Evolutionary conservation across 148 eudicot species (phyloP), one percentile per base, ranked within the genome.

Genomic region (Polygonum aviculare): DNA sequence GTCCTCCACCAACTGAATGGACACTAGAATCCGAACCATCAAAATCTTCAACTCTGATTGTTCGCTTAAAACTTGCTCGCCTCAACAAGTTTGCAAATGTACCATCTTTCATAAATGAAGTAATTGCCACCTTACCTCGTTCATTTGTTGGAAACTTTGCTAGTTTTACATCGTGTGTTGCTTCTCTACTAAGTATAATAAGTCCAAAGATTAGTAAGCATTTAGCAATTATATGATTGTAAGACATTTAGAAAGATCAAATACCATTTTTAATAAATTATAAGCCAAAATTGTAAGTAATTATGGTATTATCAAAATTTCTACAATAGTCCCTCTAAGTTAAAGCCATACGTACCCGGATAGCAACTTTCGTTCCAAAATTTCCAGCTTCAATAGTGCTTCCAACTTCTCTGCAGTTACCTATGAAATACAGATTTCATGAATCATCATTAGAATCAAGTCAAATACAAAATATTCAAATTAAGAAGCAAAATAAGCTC

Each of bases 321-420:
- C 47, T 44, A 6, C 7, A 44, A 7, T 44, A 44, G 9, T 50
- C 54, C 51, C 15, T 12, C 15, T 10, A 48, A 48, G 15, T 48
- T 48, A 2, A 57, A 57, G 31, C 11, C 45, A 69, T 69, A 26
- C 31, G 31, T 26, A 69, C 72, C 72, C 45, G 35, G 40, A 33
- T 69, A 69, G 18, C 9, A 69, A 69, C 14, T 69, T 16, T 21
- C 40, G 72, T 39, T 69, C 72, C 72, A 69, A 36, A 31, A 35
- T 33, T 39, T 69, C 72, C 26, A 33, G 72, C 72, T 69, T 69
- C 72, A 69, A 11, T 12, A 69, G 72, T 5, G 72, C 72, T n/a
- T 33, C 15, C 12, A 69, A 16, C 45, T 69, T 69, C 21, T 69
- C 63, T 19, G 22, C 63, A 57, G 63, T 57, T 57, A 57, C 63